Evolutionary conservation across 306 rosid genomes (phyloP), one percentile per base, ranked within the genome.

Genomic region (Cucurbita moschata): DNA sequence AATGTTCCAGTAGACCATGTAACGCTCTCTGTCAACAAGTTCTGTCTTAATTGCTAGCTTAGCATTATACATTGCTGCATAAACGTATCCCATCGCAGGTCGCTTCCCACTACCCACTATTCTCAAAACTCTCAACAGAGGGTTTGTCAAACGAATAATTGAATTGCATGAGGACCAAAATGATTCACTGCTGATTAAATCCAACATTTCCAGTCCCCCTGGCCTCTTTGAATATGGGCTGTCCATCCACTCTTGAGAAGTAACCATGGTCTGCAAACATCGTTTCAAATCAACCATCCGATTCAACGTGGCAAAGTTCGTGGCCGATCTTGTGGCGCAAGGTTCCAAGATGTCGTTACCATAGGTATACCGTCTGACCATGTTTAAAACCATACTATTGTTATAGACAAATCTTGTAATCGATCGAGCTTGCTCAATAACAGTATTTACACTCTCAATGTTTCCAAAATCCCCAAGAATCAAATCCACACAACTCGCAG

Each of bases 171-270:
- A 87, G 47, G 98, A 88, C 98, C 98, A 93, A 88, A 92, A 92
- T 54, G 91, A 77, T 80, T 85, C 88, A 85, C 60, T 81, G 64
- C 91, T 86, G 60, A 90, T 73, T 49, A 74, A 75, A 80, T 93
- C 98, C 76, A 89, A 79, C 90, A 90, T 88, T 81, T 87, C 90
- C 73, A 93, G 82, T 18, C 96, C 96, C 77, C 83, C 92, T 13
- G 92, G 78, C 79, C 85, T 82, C 90, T 93, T 92, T 35, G 96
- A 85, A 77, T 84, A 87, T 53, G 88, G 85, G 76, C 88, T 77
- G 55, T 88, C 96, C 90, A 84, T 81, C 98, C 94, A 90, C 79
- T 93, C 98, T 75, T 87, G 96, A 54, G 96, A 90, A 82, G 91
- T 86, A 66, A 90, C 89, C 93, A 90, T 80, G 75, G 85, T 86